Evolutionary conservation across 495 filamentous ascomycete species (phyloP), one percentile per base, ranked within the genome.

Genomic region (Hypoxylon lenormandii): DNA sequence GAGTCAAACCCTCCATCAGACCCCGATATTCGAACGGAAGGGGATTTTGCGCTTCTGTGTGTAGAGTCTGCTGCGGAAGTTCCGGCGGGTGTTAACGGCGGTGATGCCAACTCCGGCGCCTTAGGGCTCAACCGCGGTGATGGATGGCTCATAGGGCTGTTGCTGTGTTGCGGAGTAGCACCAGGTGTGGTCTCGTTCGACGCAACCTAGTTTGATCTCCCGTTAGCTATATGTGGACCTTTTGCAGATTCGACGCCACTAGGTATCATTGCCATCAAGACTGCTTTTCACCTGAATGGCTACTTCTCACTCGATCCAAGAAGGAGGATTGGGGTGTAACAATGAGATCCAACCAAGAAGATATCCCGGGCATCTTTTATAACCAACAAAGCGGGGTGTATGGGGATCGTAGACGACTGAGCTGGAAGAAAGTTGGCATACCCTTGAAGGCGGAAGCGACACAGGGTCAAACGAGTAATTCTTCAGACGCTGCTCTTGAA

Each of bases 401-500:
- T 11, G 30, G n/a, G 23, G 38, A 53, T 68, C 28, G 21, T 50
- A 50, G 21, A 63, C 37, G 45, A 59, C 15, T 59, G 1, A 47
- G 48, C 46, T 38, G 36, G 42, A 52, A 47, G 46, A 4, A 52
- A 51, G 65, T 33, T 33, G 28, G 86, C 91, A 74, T 87, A 94
- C 93, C 80, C 92, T 87, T 28, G 92, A 96, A 22, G 87, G 81
- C n/a, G 93, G 93, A 33, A 97, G 80, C 37, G 93, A 97, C 42
- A 96, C 85, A 21, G 93, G 89, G 69, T 96, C 93, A 76, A 93
- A 97, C 4, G 87, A 87, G 76, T 92, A 96, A 70, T 92, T 90
- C 64, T 88, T 90, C 79, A 94, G 86, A n/a, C 93, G 88, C 23
- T 86, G 85, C 71, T 91, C 88, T 77, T 97, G 93, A 60, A 95